Evolutionary conservation across 1,284 basidiomycete genomes (phyloP).

Genomic region (Puccinia horiana): DNA sequence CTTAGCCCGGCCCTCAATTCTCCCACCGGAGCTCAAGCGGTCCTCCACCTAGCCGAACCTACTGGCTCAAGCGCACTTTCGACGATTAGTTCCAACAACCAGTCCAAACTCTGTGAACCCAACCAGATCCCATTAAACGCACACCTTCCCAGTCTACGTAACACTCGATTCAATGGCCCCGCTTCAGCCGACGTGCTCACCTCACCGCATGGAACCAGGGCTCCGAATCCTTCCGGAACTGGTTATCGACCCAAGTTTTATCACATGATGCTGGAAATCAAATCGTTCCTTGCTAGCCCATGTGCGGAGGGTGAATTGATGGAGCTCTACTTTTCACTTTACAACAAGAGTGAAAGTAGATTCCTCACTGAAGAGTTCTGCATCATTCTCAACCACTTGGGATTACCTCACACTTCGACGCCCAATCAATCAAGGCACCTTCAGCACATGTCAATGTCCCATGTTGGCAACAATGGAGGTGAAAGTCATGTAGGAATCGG

Average conservation of each 20-base stretch:
- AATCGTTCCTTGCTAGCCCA: slow-evolving; percentile 84
- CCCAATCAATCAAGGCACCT: slow-evolving; percentile 53
- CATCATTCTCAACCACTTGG: slow-evolving; percentile 84
- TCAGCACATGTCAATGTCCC: not conserved
- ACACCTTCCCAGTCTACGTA: slow-evolving; percentile 50
- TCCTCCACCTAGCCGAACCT: slow-evolving; percentile 44
- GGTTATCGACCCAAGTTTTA: slow-evolving; percentile 68
- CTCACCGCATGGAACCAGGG: slow-evolving; percentile 2
- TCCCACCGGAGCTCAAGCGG: slow-evolving; percentile 60
- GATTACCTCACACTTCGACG: slow-evolving; percentile 75
- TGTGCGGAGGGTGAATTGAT: slow-evolving; percentile 86
- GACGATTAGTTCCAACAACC: slow-evolving; percentile 53
- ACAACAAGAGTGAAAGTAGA: slow-evolving; percentile 74
- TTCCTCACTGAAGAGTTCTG: slow-evolving; percentile 95
- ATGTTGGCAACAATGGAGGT: not conserved
- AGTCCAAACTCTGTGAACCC: slow-evolving; percentile 54
- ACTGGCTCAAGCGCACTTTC: slow-evolving; percentile 27
- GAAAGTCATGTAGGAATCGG: not conserved
- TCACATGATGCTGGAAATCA: slow-evolving; percentile 83
- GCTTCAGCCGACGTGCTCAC: slow-evolving; percentile 24
- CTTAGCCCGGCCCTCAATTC: slow-evolving; percentile 75
- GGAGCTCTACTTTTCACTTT: slow-evolving; percentile 91
- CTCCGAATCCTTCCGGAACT: slow-evolving; percentile 28
- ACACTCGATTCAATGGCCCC: slow-evolving; percentile 17
- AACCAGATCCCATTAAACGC: slow-evolving; percentile 50